Conservation (phyloP, 306 rosid genomes). For the Rosa chinensis region DNA sequence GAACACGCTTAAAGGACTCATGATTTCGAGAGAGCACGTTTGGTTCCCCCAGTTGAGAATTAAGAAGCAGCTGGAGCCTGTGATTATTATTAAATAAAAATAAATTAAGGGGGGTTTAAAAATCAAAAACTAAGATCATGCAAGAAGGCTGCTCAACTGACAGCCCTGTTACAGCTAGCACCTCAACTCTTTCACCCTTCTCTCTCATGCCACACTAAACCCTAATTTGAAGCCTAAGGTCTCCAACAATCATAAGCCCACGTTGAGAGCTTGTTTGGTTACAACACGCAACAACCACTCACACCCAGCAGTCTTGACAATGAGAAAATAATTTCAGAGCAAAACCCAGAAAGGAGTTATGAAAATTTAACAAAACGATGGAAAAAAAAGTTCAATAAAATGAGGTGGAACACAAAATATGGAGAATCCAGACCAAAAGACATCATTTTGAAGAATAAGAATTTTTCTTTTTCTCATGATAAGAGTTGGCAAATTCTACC, state of each 20-base stretch:
- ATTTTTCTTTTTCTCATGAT: neutral
- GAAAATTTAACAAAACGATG: neutral
- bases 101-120: neutral
- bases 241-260: constrained; percentile 52
- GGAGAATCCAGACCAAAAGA: neutral
- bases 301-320: constrained; percentile 12
- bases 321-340: neutral
- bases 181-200: constrained; percentile 12
- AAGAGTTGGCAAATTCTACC: neutral
- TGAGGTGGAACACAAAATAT: neutral
- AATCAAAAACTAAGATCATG: constrained; percentile 60
- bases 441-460: neutral
- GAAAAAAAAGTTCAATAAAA: neutral
- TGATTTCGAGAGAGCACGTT: constrained; percentile 80
- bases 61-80: neutral
- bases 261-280: constrained; percentile 26
- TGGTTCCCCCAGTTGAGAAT: constrained; percentile 44
- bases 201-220: constrained; percentile 45
- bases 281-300: constrained; percentile 18
- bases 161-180: constrained; percentile 95
- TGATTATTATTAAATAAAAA: neutral
- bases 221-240: constrained; percentile 42
- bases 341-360: neutral
- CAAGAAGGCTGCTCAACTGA: constrained; percentile 94
- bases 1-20: constrained; percentile 59